A percentile compares a stretch with the other conserved stretches of the same genome.
phyloP scores from a whole-genome alignment of 75 land plant species.

The Ceratopteris richardii region DNA sequence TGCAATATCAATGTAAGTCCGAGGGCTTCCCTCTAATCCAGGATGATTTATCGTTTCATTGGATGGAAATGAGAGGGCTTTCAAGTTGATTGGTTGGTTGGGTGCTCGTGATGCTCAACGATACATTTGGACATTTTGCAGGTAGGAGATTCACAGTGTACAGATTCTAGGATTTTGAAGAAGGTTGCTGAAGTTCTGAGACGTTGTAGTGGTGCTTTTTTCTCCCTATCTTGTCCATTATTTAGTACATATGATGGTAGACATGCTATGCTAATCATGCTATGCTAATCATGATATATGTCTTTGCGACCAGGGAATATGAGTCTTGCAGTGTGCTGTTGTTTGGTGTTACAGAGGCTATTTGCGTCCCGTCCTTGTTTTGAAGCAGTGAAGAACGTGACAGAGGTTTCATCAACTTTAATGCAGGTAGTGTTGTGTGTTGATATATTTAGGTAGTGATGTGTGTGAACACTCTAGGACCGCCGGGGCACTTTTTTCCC shows the following conservation, averaged over 20 bases:
- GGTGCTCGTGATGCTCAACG: too few species aligned
- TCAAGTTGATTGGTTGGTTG: too few species aligned
- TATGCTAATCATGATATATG: too few species aligned
- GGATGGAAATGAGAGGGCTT: too few species aligned
- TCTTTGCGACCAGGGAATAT: slow-evolving; percentile 3
- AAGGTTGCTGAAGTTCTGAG: slow-evolving; percentile 25
- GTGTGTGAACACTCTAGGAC: too few species aligned
- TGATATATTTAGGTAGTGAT: too few species aligned
- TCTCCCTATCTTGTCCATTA: neutral
- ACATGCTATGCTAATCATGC: neutral
- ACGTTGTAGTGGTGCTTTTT: neutral
- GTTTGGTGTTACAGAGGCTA: slow-evolving; percentile 31
- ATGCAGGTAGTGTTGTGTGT: slow-evolving; percentile 9
- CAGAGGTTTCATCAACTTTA: slow-evolving; percentile 17
- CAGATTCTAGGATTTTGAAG: slow-evolving; percentile 26
- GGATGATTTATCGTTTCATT: too few species aligned
- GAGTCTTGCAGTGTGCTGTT: slow-evolving; percentile 32
- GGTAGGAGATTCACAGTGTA: slow-evolving; percentile 48
- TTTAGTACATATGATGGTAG: too few species aligned
- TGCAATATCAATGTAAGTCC: slow-evolving; percentile 40
- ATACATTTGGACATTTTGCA: slow-evolving; percentile 8
- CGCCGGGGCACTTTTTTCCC: too few species aligned
- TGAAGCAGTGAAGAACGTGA: slow-evolving; percentile 30
- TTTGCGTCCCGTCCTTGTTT: slow-evolving; percentile 34
- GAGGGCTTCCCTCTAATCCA: too few species aligned